Percentiles rank a stretch among this genome's conserved stretches.
Conservation (phyloP, 306 rosid species). For the Quercus robur region DNA sequence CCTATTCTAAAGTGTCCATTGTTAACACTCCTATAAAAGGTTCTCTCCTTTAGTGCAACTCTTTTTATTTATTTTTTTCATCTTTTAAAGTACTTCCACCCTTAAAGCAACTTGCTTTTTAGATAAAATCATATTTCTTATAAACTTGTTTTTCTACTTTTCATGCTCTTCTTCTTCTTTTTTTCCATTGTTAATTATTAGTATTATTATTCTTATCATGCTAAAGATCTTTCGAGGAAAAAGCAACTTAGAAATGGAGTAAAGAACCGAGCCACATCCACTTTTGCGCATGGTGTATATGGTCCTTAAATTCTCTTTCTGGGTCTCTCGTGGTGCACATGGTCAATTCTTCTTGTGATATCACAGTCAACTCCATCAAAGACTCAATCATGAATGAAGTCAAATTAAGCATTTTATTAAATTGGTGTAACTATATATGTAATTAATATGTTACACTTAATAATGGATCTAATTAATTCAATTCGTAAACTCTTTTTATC, state of each 20-base stretch:
- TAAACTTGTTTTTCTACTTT: slow-evolving; percentile 8
- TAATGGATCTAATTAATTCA: too few species aligned
- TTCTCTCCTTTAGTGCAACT: slow-evolving; percentile 33
- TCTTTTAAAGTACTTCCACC: slow-evolving; percentile 16
- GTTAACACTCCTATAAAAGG: slow-evolving; percentile 12
- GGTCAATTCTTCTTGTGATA: too few species aligned
- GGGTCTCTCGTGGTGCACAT: not conserved
- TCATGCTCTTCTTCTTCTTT: not conserved
- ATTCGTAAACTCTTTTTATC: too few species aligned
- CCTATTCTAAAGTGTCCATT: slow-evolving; percentile 7
- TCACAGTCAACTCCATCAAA: too few species aligned
- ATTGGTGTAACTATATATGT: too few species aligned
- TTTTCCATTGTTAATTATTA: not conserved
- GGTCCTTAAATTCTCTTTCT: not conserved
- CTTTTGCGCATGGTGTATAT: not conserved
- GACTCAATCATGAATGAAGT: too few species aligned
- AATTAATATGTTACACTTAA: too few species aligned
- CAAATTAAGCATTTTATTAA: too few species aligned
- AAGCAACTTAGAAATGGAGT: not conserved
- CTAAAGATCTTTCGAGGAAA: not conserved
- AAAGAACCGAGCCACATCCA: not conserved
- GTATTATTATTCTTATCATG: not conserved
- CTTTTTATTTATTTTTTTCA: not conserved
- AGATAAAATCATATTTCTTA: not conserved
- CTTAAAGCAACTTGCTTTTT: slow-evolving; percentile 16